Percentiles rank a stretch among this genome's conserved stretches.
Evolutionary conservation across 2,329 filamentous ascomycete genomes (phyloP).

Genomic region (Fusarium domesticum): DNA sequence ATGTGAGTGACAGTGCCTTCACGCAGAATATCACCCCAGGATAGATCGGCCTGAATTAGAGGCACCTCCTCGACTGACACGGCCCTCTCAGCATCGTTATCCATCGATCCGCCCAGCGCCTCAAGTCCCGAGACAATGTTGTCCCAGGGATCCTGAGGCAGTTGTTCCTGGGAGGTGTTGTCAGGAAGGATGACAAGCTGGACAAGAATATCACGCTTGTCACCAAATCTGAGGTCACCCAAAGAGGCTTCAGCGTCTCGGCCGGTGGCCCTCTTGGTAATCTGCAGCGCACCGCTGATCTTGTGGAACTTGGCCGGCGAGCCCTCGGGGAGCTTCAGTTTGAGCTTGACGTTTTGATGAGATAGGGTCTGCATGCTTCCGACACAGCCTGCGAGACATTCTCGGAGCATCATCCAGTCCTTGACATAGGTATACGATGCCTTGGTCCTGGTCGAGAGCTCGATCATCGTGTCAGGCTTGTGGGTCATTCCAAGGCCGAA

Average conservation of each 20-base stretch:
- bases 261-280: constrained; percentile 92
- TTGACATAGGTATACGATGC: constrained; percentile 98
- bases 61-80: constrained; percentile 92
- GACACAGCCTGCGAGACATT: constrained; percentile 90
- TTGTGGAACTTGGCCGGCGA: constrained; percentile 98
- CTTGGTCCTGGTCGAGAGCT: constrained; percentile 91
- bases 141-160: constrained; percentile 95
- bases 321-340: constrained; percentile 88
- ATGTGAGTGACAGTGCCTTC: constrained; percentile 84
- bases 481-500: constrained; percentile 96
- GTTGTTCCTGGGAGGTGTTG: constrained; percentile 73
- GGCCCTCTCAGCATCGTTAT: constrained; percentile 79
- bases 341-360: constrained; percentile 97
- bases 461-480: constrained; percentile 98
- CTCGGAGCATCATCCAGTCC: constrained; percentile 99
- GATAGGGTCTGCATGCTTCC: constrained; percentile 89
- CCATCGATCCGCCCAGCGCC: constrained; percentile 81
- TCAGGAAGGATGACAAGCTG: constrained; percentile 92
- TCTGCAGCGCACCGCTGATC: constrained; percentile 92
- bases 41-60: constrained; percentile 89
- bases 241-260: constrained; percentile 90
- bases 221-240: constrained; percentile 89
- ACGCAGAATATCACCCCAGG: constrained; percentile 87
- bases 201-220: constrained; percentile 90
- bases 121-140: constrained; percentile 94